phyloP scores from a whole-genome alignment of 441 rosid species.

The Viola pubescens region DNA sequence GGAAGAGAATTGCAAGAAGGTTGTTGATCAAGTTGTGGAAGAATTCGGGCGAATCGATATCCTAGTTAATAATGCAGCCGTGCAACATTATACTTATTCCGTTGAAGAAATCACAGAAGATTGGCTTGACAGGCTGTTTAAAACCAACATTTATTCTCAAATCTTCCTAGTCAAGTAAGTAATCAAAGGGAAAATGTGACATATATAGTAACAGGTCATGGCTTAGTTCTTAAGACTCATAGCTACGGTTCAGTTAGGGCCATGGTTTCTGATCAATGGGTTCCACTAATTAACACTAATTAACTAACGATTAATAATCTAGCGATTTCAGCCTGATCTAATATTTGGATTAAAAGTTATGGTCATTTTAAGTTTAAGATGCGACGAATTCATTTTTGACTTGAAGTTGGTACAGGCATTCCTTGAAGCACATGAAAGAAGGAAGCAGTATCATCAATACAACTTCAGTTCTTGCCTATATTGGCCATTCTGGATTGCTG shows the following conservation, averaged over 20 bases:
- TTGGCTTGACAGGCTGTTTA: conserved; percentile 38
- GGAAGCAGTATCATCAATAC: conserved; percentile 61
- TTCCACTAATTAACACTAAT: neutral
- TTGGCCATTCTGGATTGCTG: neutral
- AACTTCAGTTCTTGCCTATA: conserved; percentile 48
- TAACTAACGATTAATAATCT: neutral
- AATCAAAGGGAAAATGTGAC: neutral
- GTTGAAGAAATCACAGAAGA: conserved; percentile 39
- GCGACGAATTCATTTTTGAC: no score
- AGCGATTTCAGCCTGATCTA: no score
- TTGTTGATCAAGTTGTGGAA: conserved; percentile 38
- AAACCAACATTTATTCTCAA: conserved; percentile 34
- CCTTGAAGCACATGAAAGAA: conserved; percentile 59
- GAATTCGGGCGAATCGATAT: conserved; percentile 35
- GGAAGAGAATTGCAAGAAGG: conserved; percentile 47
- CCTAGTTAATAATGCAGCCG: conserved; percentile 41
- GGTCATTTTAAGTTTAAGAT: no score
- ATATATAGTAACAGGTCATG: no score
- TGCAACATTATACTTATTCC: conserved; percentile 23
- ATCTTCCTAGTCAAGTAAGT: conserved; percentile 5
- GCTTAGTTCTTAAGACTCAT: no score
- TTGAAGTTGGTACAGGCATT: conserved; percentile 26
- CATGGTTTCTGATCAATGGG: no score
- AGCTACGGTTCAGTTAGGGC: no score
- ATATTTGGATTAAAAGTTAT: no score